Conservation (phyloP, 2,329 filamentous ascomycete species). For the Claviceps cyperi region DNA sequence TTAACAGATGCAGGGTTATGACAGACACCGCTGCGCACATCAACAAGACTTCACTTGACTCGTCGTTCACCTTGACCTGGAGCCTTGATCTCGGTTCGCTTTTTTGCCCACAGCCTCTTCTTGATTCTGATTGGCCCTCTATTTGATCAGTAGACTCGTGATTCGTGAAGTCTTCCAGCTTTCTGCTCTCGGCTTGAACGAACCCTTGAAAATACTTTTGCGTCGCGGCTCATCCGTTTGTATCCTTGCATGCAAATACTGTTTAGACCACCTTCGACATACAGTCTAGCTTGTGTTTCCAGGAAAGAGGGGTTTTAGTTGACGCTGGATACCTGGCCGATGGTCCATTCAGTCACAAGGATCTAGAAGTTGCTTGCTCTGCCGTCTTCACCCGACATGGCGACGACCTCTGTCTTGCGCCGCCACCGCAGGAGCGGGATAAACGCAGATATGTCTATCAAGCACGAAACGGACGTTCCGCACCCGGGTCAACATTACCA, state of each 20-base stretch:
- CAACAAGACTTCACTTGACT: not conserved
- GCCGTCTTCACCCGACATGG: not conserved
- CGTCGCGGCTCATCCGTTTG: too few species aligned
- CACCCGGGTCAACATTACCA: not conserved
- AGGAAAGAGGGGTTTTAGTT: not conserved
- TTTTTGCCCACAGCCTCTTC: not conserved
- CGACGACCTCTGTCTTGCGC: not conserved
- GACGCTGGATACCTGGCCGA: not conserved
- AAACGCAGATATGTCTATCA: constrained; percentile 6
- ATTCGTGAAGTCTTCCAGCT: too few species aligned
- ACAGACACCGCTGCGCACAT: too few species aligned
- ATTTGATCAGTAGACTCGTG: not conserved
- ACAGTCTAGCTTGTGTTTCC: not conserved
- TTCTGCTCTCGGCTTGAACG: not conserved
- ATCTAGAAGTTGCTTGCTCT: not conserved
- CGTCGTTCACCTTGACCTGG: not conserved
- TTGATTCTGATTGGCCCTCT: not conserved
- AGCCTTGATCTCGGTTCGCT: not conserved
- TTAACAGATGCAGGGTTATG: too few species aligned
- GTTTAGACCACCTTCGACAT: not conserved
- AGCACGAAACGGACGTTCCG: constrained; percentile 13
- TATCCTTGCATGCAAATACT: not conserved
- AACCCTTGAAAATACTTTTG: not conserved
- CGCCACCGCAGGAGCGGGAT: constrained; percentile 1
- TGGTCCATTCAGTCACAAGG: not conserved